Percentiles rank a stretch among this genome's conserved stretches.
These are phyloP conservation scores for Euphorbia tirucalli DNA, from an alignment of 345 rosid genomes.

Conservation along the genomic window DNA sequence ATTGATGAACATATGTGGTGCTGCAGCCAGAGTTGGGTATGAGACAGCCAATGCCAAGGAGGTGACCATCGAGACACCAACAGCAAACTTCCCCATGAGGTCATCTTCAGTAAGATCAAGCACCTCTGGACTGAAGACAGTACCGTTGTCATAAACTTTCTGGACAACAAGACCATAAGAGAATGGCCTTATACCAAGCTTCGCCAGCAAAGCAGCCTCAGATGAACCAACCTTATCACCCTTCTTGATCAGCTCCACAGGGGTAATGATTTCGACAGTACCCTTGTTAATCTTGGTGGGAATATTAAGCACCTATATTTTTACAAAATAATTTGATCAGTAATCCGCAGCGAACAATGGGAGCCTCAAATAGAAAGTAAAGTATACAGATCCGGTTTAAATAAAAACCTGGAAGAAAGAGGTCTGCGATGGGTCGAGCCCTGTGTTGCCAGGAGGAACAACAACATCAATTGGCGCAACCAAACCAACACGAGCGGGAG, in stretches of 20 bases:
- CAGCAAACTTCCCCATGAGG: slow-evolving; percentile 69
- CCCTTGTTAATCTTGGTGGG: slow-evolving; percentile 99
- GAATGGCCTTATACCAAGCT: slow-evolving; percentile 91
- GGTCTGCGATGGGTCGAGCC: slow-evolving; percentile 96
- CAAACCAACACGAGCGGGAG: slow-evolving; percentile 98
- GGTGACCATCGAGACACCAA: slow-evolving; percentile 70
- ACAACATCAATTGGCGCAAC: slow-evolving; percentile 92
- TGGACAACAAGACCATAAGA: slow-evolving; percentile 78
- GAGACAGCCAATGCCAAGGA: slow-evolving; percentile 68
- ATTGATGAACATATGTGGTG: slow-evolving; percentile 87
- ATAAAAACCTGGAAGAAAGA: slow-evolving; percentile 84
- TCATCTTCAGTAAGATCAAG: slow-evolving; percentile 83
- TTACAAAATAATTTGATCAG: neutral
- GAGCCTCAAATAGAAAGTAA: neutral
- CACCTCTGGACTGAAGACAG: slow-evolving; percentile 86
- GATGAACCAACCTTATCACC: slow-evolving; percentile 98
- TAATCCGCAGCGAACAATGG: neutral
- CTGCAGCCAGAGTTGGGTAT: slow-evolving; percentile 88
- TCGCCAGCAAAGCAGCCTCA: slow-evolving; percentile 86
- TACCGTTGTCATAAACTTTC: slow-evolving; percentile 78
- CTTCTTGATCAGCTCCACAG: slow-evolving; percentile 90
- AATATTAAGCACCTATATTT: slow-evolving; percentile 70
- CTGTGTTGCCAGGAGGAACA: slow-evolving; percentile 95
- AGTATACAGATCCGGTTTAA: neutral
- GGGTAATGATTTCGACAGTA: slow-evolving; percentile 89